Percentiles rank a stretch among this genome's conserved stretches.
These are phyloP conservation scores for Fusarium nelsonii DNA, from an alignment of 2,329 filamentous ascomycete species.

Conservation along the genomic window DNA sequence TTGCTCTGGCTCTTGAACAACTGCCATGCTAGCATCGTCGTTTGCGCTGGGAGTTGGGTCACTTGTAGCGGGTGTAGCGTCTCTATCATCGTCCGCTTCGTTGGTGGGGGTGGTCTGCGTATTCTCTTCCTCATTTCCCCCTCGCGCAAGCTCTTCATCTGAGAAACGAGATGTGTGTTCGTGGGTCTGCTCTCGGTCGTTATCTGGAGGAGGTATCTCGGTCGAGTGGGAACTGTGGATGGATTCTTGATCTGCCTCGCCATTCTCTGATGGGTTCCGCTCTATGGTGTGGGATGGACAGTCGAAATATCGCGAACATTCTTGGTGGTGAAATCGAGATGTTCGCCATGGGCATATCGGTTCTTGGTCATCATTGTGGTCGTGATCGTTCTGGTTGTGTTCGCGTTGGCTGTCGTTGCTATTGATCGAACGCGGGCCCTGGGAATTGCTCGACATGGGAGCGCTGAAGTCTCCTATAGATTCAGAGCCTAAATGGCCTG, in stretches of 20 bases:
- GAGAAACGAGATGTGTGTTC: conserved; percentile 29
- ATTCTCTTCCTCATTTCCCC: conserved; percentile 4
- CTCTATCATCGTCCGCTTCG: conserved; percentile 8
- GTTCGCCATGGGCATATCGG: conserved; percentile 56
- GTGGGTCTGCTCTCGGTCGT: conserved; percentile 12
- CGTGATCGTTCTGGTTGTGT: conserved; percentile 7
- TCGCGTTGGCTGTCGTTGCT: conserved; percentile 48
- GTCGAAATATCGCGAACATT: conserved; percentile 63
- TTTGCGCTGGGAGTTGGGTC: conserved; percentile 2
- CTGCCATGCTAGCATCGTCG: neutral
- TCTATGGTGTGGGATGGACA: conserved; percentile 61
- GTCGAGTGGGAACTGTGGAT: conserved; percentile 17
- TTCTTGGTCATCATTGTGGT: conserved; percentile 8
- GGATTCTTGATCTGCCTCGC: conserved; percentile 45
- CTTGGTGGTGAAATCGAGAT: conserved; percentile 55
- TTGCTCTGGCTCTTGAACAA: conserved; percentile 16
- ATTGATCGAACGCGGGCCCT: conserved; percentile 56
- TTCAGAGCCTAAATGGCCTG: conserved; percentile 38
- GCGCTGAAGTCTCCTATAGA: conserved; percentile 30
- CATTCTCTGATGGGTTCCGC: conserved; percentile 50
- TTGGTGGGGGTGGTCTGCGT: neutral
- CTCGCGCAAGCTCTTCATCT: conserved; percentile 33
- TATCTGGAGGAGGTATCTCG: conserved; percentile 17
- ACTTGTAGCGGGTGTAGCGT: conserved; percentile 6
- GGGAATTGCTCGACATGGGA: conserved; percentile 32